Evolutionary conservation across 2,329 filamentous ascomycete species (phyloP), one percentile per base, ranked within the genome.

Genomic region (Stachybotrys elegans): DNA sequence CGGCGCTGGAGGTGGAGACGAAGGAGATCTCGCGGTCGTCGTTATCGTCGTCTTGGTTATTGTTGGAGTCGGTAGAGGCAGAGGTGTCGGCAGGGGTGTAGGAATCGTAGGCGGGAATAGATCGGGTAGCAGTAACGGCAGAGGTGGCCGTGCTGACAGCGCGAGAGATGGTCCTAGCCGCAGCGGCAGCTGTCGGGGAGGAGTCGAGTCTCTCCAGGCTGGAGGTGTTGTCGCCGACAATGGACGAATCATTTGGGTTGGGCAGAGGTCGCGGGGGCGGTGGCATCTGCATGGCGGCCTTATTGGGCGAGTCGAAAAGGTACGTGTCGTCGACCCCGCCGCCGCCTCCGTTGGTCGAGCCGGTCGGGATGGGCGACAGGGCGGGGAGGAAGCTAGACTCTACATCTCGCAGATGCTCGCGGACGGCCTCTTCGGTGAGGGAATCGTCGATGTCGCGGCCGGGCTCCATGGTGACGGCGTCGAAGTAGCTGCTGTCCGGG

Each of bases 371-470:
- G 12, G 80, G 79, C 7, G 80, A 83, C 6, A 77, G 58, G 6
- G 73, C 71, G 2, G 77, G 75, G 43, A 81, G 58, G 55, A 84
- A 84, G 63, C 81, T 84, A 25, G 81, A 84, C 56, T 85, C 81
- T 49, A 83, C 72, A 54, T 84, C 81, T 52, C 76, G 71, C 17
- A 84, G 60, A 55, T 83, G 79, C 44, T 73, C 71, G 48, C 72
- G 69, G 17, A 81, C 69, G 35, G 70, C 70, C 38, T 73, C 69
- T 51, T 80, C 76, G 35, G 72, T 72, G 34, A 78, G 58, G 4
- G 75, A 76, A 43, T 79, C 73, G 43, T 71, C 65, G 9, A 54
- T 48, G 14, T 41, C 51, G 13, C 51, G 49, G 22, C 58, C 66
- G 19, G 59, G 51, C 40, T 70, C 65, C 43, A 67, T 55, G 20